phyloP scores from a whole-genome alignment of 192 early-diverging fungal genomes.

The Backusella luteola region DNA sequence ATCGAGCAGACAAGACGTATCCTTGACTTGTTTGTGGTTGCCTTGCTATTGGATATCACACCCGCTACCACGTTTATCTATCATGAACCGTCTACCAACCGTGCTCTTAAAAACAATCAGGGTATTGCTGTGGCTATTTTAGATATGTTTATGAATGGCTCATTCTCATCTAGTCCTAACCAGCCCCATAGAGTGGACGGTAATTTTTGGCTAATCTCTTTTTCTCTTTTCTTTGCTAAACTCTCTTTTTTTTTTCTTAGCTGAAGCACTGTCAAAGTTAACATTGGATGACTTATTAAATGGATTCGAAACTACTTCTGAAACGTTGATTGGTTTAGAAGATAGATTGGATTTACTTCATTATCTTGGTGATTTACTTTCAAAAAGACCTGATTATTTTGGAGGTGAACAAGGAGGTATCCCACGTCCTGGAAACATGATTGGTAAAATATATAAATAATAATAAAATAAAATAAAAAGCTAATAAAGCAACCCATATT shows the following conservation, averaged over 20 bases:
- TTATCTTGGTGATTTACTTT: constrained; percentile 63
- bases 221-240: neutral
- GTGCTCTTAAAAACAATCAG: constrained; percentile 63
- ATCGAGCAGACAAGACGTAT: constrained; percentile 65
- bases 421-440: constrained; percentile 81
- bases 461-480: neutral
- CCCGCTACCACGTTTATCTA: constrained; percentile 76
- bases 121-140: constrained; percentile 83
- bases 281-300: constrained; percentile 47
- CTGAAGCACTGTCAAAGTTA: constrained; percentile 50
- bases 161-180: constrained; percentile 63
- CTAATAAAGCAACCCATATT: neutral
- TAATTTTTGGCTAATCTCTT: constrained; percentile 20
- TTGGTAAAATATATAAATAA: constrained; percentile 40
- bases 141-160: constrained; percentile 78
- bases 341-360: constrained; percentile 72
- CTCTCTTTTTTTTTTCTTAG: constrained; percentile 20
- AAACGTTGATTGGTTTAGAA: constrained; percentile 73
- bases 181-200: constrained; percentile 74
- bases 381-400: constrained; percentile 60
- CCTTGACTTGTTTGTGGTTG: constrained; percentile 82
- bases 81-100: constrained; percentile 50
- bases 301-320: constrained; percentile 72
- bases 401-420: constrained; percentile 31
- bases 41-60: constrained; percentile 85